Percentiles rank a stretch among this genome's conserved stretches.
These are phyloP conservation scores for Omphalotus guepiniiformis DNA, from an alignment of 768 basidiomycete species.

Conservation along the genomic window DNA sequence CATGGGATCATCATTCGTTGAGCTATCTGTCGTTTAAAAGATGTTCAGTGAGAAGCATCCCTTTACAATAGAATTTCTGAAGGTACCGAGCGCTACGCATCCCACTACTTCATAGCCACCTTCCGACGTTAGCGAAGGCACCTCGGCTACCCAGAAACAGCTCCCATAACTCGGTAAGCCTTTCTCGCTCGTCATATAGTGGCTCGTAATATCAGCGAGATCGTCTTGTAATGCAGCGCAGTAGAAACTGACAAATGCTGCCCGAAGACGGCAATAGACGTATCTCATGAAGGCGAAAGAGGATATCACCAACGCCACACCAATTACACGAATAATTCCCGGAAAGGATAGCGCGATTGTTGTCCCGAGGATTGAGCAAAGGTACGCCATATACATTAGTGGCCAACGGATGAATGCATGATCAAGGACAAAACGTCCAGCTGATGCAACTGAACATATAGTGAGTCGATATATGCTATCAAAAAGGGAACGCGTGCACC, in stretches of 20 bases:
- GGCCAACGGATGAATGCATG: slow-evolving; percentile 6
- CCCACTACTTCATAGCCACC: slow-evolving; percentile 7
- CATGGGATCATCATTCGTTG: slow-evolving; percentile 2
- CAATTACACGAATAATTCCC: neutral
- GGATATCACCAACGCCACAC: neutral
- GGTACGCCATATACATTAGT: slow-evolving; percentile 6
- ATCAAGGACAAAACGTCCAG: neutral
- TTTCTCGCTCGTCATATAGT: slow-evolving; percentile 5
- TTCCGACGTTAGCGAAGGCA: slow-evolving; percentile 2
- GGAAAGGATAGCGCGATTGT: neutral
- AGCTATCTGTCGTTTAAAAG: neutral
- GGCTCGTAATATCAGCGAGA: slow-evolving; percentile 1
- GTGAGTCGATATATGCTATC: neutral
- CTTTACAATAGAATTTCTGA: no score
- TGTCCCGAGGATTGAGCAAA: neutral
- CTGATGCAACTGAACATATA: neutral
- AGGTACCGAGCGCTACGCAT: slow-evolving; percentile 8
- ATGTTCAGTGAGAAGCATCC: neutral
- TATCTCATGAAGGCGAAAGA: slow-evolving; percentile 1
- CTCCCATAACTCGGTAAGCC: neutral
- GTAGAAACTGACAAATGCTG: slow-evolving; percentile 3
- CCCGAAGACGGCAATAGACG: slow-evolving; percentile 6
- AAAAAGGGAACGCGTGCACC: neutral
- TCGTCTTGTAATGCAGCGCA: slow-evolving; percentile 1
- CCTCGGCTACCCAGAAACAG: slow-evolving; percentile 6